phyloP scores from a whole-genome alignment of 2,329 filamentous ascomycete genomes.

The Phialophora macrospora region DNA sequence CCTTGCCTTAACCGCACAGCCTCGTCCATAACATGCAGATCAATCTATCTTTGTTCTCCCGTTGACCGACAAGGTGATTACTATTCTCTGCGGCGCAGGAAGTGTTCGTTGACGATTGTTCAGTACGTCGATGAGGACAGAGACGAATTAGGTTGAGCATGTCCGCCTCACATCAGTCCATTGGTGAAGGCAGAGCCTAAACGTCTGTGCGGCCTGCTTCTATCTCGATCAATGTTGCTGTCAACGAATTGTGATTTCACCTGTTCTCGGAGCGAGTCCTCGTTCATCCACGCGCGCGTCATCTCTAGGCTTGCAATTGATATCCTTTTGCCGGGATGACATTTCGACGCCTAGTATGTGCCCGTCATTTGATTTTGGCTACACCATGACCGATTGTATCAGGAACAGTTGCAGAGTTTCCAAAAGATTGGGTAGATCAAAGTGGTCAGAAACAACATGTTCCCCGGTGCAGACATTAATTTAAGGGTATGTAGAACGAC shows the following conservation, averaged over 20 bases:
- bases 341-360: not conserved
- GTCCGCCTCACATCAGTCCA: too few relatives aligned
- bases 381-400: not conserved
- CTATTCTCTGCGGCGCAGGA: not conserved
- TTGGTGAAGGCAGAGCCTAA: not conserved
- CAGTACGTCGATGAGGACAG: not conserved
- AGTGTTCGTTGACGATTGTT: not conserved
- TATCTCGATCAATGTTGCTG: not conserved
- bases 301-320: not conserved
- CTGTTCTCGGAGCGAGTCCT: not conserved
- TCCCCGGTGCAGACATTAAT: conserved; percentile 23
- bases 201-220: not conserved
- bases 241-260: not conserved
- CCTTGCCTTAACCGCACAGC: conserved; percentile 24
- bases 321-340: not conserved
- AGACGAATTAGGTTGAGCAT: not conserved
- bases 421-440: not conserved
- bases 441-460: not conserved
- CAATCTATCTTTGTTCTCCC: not conserved
- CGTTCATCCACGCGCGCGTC: not conserved
- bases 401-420: not conserved
- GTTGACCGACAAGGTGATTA: not conserved
- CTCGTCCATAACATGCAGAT: conserved; percentile 7
- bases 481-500: conserved; percentile 17
- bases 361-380: not conserved